phyloP scores from a whole-genome alignment of 371 early-diverging fungal species.

The Rhizopus delemar region DNA sequence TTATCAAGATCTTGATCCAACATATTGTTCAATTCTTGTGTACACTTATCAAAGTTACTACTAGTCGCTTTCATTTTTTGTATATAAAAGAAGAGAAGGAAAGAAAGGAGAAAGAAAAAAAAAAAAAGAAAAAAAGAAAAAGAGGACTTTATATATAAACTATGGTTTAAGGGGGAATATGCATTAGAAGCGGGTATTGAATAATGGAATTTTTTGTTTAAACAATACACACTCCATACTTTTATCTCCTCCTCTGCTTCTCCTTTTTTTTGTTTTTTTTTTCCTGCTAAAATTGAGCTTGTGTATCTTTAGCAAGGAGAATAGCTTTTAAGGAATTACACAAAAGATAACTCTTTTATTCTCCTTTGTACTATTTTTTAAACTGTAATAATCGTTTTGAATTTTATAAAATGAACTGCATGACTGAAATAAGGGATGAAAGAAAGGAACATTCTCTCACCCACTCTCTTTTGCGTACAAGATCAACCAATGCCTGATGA shows the following conservation, averaged over 20 bases:
- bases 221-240: too few species aligned
- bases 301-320: too few species aligned
- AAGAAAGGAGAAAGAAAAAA: slow-evolving; percentile 4
- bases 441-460: not conserved
- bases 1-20: slow-evolving; percentile 27
- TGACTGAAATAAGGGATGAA: not conserved
- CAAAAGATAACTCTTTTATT: too few species aligned
- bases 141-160: slow-evolving; percentile 3
- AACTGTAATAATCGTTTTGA: too few species aligned
- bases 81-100: slow-evolving; percentile 7
- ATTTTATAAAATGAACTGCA: not conserved
- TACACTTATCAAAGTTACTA: slow-evolving; percentile 6
- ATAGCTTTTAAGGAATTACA: too few species aligned
- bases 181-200: not conserved
- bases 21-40: slow-evolving; percentile 10
- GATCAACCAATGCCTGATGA: too few species aligned
- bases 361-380: too few species aligned
- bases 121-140: slow-evolving; percentile 15
- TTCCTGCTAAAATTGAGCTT: too few species aligned
- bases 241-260: not conserved
- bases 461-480: too few species aligned
- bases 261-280: not conserved
- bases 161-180: not conserved
- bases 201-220: not conserved
- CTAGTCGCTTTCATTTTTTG: slow-evolving; percentile 9